Evolutionary conservation across 208 protist species (phyloP).

Genomic region (Trypanosomatidae sp.): DNA sequence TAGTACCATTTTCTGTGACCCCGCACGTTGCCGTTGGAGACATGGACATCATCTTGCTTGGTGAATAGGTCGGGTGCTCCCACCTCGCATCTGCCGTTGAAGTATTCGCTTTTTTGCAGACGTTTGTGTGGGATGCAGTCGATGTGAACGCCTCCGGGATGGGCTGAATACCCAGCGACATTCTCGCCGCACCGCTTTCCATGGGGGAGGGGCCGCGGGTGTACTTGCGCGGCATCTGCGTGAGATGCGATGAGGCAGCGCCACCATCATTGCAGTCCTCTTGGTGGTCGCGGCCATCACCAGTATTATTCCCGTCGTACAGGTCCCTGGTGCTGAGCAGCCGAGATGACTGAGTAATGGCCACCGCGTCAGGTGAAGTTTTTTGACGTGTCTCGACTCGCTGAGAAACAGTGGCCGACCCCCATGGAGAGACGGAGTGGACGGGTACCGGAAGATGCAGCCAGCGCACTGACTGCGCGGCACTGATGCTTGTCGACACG

Average conservation of each 20-base stretch:
- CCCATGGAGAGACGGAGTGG: not conserved
- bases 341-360: not conserved
- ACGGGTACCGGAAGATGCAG: not conserved
- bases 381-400: not conserved
- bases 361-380: not conserved
- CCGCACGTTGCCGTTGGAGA: not conserved
- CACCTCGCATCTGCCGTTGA: not conserved
- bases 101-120: not conserved
- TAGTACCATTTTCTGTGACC: too few relatives aligned
- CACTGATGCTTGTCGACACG: not conserved
- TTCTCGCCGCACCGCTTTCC: not conserved
- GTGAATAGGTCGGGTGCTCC: not conserved
- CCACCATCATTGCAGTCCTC: not conserved
- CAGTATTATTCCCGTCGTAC: not conserved
- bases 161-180: not conserved
- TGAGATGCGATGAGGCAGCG: not conserved
- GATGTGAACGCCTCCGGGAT: not conserved
- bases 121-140: not conserved
- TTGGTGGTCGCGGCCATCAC: not conserved
- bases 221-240: not conserved
- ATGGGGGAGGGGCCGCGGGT: not conserved
- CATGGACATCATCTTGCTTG: not conserved
- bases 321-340: not conserved
- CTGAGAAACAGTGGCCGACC: not conserved
- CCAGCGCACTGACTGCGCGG: constrained; percentile 7